phyloP scores from a whole-genome alignment of 2,329 filamentous ascomycete genomes.

The Xylariaceae sp. region DNA sequence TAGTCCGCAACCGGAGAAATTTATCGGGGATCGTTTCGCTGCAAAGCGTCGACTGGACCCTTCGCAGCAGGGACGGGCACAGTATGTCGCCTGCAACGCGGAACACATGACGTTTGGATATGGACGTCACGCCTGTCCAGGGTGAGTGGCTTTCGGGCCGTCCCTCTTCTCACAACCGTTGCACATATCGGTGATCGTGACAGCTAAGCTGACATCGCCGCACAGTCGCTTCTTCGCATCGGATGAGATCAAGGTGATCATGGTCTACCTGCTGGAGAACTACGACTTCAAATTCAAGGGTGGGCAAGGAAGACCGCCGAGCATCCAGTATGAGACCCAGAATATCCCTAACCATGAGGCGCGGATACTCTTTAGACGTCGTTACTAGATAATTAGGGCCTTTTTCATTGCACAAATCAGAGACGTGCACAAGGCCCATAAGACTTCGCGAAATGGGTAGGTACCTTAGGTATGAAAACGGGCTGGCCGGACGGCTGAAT shows the following conservation, averaged over 20 bases:
- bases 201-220: not conserved
- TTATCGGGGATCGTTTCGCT: slow-evolving; percentile 6
- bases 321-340: slow-evolving; percentile 3
- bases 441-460: no score
- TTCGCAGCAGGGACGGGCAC: not conserved
- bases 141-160: not conserved
- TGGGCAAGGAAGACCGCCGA: not conserved
- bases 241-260: slow-evolving; percentile 2
- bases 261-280: slow-evolving; percentile 3
- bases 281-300: slow-evolving; percentile 1
- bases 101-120: slow-evolving; percentile 2
- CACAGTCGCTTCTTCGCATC: not conserved
- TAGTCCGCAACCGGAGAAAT: not conserved
- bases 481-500: no score
- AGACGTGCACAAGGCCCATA: no score
- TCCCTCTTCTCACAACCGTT: not conserved
- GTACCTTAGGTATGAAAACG: no score
- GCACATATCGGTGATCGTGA: not conserved
- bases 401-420: no score
- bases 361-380: not conserved
- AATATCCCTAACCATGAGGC: slow-evolving; percentile 3
- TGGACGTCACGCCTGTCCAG: not conserved
- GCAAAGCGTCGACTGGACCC: not conserved
- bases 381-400: not conserved
- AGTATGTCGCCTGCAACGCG: not conserved